These are phyloP conservation scores for Podospora australis DNA, from an alignment of 495 filamentous ascomycete genomes.

Conservation along the genomic window DNA sequence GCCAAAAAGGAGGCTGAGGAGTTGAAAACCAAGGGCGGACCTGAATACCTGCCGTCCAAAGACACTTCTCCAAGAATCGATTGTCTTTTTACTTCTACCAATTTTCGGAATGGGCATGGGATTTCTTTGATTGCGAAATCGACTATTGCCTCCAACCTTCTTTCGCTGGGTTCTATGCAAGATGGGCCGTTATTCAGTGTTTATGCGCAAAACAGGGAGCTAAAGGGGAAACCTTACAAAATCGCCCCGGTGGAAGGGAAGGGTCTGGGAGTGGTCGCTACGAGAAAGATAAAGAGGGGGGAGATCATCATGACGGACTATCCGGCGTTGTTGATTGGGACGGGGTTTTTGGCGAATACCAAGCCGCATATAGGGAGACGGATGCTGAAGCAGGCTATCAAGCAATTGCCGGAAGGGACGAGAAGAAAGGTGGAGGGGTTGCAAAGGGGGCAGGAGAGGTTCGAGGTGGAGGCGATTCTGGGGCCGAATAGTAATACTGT, in stretches of 20 bases:
- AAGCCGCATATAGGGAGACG: conserved; percentile 26
- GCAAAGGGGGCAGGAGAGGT: conserved; percentile 17
- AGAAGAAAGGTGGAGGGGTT: conserved; percentile 17
- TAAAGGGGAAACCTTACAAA: too few relatives aligned
- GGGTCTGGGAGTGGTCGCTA: conserved; percentile 33
- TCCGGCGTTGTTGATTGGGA: conserved; percentile 28
- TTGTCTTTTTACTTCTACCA: conserved; percentile 29
- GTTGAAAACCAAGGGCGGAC: not conserved
- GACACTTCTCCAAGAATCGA: conserved; percentile 9
- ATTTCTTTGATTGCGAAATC: conserved; percentile 25
- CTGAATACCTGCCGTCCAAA: not conserved
- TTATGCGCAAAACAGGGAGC: too few relatives aligned
- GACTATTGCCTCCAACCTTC: conserved; percentile 18
- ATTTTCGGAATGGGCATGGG: conserved; percentile 28
- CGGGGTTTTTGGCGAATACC: conserved; percentile 25
- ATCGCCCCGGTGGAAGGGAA: conserved; percentile 26
- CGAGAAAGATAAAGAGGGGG: conserved; percentile 24
- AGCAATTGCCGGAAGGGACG: conserved; percentile 30
- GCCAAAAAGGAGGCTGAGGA: too few relatives aligned
- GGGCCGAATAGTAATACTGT: conserved; percentile 35
- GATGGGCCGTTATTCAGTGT: conserved; percentile 25
- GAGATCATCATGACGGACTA: conserved; percentile 36
- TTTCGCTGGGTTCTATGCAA: conserved; percentile 21
- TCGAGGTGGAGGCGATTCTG: conserved; percentile 35
- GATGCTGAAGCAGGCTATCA: conserved; percentile 28